A percentile compares a stretch with the other conserved stretches of the same genome.
Conservation (phyloP, 192 early-diverging fungal species). For the Linnemannia exigua region DNA sequence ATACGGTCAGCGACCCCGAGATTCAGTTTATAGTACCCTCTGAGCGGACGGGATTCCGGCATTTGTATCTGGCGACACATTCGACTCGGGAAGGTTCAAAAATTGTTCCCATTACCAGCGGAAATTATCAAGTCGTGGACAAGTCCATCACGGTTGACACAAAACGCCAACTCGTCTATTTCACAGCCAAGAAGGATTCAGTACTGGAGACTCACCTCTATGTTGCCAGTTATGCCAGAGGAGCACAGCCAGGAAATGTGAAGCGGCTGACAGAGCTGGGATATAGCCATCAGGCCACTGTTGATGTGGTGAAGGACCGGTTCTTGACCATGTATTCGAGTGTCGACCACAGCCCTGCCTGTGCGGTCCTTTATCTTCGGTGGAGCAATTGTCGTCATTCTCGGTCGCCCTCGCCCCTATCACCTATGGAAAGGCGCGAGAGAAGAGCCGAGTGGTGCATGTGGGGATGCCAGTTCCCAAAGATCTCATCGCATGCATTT, state of each 20-base stretch:
- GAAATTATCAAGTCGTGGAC: conserved; percentile 73
- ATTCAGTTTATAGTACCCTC: conserved; percentile 67
- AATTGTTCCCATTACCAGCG: conserved; percentile 63
- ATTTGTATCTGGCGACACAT: conserved; percentile 68
- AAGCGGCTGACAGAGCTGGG: conserved; percentile 62
- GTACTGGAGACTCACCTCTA: conserved; percentile 76
- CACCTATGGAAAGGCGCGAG: conserved; percentile 11
- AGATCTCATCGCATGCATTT: conserved; percentile 50
- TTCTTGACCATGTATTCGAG: conserved; percentile 67
- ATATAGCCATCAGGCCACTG: conserved; percentile 61
- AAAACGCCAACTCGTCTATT: conserved; percentile 67
- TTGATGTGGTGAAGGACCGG: conserved; percentile 50
- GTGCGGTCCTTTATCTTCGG: conserved; percentile 54
- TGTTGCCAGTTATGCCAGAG: conserved; percentile 57
- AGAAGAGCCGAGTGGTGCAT: conserved; percentile 29
- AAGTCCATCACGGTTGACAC: conserved; percentile 69
- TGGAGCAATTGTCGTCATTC: conserved; percentile 39
- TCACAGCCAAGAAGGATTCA: conserved; percentile 69
- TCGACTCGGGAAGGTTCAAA: conserved; percentile 18
- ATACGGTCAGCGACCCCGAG: background rate
- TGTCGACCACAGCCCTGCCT: conserved; percentile 57
- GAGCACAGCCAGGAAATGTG: conserved; percentile 17
- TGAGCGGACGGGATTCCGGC: conserved; percentile 72
- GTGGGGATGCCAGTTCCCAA: conserved; percentile 51
- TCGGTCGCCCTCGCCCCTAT: conserved; percentile 1